phyloP scores from a whole-genome alignment of 2,329 filamentous ascomycete species.

The Knoxdaviesia capensis region DNA sequence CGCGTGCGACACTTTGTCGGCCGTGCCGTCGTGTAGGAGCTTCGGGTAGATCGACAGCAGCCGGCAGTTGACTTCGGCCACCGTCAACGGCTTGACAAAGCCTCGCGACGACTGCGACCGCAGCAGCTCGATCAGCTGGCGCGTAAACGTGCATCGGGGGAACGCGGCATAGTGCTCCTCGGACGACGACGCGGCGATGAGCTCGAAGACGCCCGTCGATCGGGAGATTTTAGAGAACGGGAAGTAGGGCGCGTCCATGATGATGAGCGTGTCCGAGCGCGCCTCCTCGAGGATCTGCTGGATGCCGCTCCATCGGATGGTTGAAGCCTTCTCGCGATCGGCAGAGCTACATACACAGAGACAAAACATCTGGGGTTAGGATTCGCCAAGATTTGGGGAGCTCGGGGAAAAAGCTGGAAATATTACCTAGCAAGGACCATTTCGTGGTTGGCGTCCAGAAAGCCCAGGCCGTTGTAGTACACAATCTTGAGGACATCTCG shows the following conservation, averaged over 20 bases:
- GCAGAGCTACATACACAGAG: conserved; percentile 18
- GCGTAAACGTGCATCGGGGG: conserved; percentile 31
- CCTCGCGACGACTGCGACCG: conserved; percentile 23
- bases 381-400: not conserved
- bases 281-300: conserved; percentile 36
- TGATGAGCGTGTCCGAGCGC: conserved; percentile 30
- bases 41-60: conserved; percentile 30
- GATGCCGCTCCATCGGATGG: conserved; percentile 33
- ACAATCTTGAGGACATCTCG: conserved; percentile 37
- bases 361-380: not conserved
- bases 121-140: conserved; percentile 26
- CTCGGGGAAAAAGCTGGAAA: not conserved
- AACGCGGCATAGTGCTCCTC: conserved; percentile 27
- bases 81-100: conserved; percentile 23
- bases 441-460: conserved; percentile 31
- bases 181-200: conserved; percentile 33
- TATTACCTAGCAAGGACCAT: conserved; percentile 36
- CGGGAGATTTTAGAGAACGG: conserved; percentile 30
- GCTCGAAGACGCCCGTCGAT: conserved; percentile 31
- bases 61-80: conserved; percentile 31
- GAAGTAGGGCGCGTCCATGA: conserved; percentile 39
- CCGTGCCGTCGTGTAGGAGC: conserved; percentile 26
- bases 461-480: conserved; percentile 35
- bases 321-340: conserved; percentile 21
- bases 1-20: conserved; percentile 24